These are phyloP conservation scores for Chrysoporthe cubensis DNA, from an alignment of 2,329 filamentous ascomycete genomes.

Conservation along the genomic window DNA sequence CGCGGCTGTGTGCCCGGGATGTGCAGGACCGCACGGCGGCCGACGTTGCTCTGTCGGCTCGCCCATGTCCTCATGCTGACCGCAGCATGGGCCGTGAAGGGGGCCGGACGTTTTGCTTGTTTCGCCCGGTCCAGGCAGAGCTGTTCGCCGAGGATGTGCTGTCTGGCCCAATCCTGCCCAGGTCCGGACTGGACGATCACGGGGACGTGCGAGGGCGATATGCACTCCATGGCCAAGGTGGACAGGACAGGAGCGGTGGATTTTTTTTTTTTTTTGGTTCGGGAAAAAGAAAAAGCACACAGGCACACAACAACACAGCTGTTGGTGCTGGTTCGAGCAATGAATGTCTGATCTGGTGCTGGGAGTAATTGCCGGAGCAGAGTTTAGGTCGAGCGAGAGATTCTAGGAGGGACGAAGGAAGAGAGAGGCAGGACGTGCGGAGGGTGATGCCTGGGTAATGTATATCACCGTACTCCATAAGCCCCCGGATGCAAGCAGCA, in stretches of 20 bases:
- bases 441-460: background rate
- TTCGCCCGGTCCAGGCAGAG: constrained; percentile 18
- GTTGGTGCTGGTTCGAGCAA: no score
- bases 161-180: constrained; percentile 24
- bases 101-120: constrained; percentile 8
- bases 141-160: constrained; percentile 24
- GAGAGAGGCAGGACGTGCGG: no score
- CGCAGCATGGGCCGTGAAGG: background rate
- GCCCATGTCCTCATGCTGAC: constrained; percentile 21
- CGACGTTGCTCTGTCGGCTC: constrained; percentile 3
- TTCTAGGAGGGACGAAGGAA: background rate
- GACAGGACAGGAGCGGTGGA: background rate
- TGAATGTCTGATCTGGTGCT: background rate
- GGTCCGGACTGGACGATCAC: constrained; percentile 24
- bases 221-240: constrained; percentile 22
- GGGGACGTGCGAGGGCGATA: constrained; percentile 17
- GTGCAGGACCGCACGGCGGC: background rate
- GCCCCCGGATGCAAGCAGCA: background rate
- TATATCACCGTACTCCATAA: constrained; percentile 1
- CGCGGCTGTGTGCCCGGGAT: constrained; percentile 12
- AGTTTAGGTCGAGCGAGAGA: background rate
- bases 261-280: no score
- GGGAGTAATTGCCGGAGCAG: no score
- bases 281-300: no score
- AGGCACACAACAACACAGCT: no score